Conservation (phyloP, 139 green algal species). For the Tetradesmus lagerheimii region DNA sequence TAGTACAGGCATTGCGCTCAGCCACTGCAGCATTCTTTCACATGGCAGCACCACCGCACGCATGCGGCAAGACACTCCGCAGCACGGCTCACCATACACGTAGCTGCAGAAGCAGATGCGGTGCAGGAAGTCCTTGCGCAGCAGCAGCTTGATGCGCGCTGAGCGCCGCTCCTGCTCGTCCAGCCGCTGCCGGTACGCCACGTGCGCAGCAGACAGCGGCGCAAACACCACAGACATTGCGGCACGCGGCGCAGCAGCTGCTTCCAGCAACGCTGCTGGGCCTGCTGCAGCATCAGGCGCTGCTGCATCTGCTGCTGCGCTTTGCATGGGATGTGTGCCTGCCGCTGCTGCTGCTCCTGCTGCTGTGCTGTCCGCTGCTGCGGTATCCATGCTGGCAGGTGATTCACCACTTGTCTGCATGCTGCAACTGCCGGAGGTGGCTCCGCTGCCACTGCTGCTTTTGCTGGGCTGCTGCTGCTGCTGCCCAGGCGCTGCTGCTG, state of each 20-base stretch:
- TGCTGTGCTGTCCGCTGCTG: not conserved
- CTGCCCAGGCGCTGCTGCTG: not conserved
- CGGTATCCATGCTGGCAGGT: not conserved
- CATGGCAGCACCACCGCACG: too few relatives aligned
- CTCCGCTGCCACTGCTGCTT: too few relatives aligned
- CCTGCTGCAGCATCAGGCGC: not conserved
- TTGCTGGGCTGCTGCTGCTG: not conserved
- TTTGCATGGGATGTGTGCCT: not conserved
- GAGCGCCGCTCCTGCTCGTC: not conserved
- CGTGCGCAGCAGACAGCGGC: not conserved
- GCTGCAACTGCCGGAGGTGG: not conserved
- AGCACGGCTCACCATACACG: not conserved
- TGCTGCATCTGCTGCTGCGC: not conserved
- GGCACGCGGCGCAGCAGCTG: not conserved
- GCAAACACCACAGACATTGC: not conserved
- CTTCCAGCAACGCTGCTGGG: not conserved
- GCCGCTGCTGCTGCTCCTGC: too few relatives aligned
- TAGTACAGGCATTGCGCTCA: too few relatives aligned
- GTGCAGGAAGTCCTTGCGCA: not conserved
- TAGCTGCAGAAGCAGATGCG: not conserved
- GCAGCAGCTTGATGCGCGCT: not conserved
- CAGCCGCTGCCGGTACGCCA: not conserved
- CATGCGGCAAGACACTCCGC: too few relatives aligned
- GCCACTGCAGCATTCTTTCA: too few relatives aligned
- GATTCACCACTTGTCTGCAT: not conserved